These are phyloP conservation scores for Euphorbia celastroides DNA, from an alignment of 441 rosid species.

Conservation along the genomic window DNA sequence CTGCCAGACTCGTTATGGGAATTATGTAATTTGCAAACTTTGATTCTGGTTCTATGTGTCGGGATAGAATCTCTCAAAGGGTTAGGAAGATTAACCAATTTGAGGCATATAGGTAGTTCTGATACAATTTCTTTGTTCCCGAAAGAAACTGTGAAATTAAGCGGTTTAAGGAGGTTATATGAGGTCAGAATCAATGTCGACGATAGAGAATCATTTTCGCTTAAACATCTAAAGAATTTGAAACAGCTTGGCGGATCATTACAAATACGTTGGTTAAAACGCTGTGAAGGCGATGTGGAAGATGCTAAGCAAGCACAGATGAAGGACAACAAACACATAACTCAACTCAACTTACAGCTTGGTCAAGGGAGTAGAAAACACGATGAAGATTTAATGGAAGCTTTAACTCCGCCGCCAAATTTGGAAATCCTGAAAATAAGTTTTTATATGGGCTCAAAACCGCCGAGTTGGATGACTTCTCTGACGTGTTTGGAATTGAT, in stretches of 20 bases:
- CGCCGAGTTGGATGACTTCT: not conserved
- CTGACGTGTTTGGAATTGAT: not conserved
- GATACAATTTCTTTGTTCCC: not conserved
- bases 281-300: not conserved
- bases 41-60: not conserved
- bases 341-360: not conserved
- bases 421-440: not conserved
- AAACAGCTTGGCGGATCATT: not conserved
- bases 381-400: not conserved
- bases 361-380: not conserved
- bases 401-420: not conserved
- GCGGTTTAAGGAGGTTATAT: not conserved
- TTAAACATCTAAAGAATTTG: not conserved
- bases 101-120: not conserved
- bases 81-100: not conserved
- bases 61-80: not conserved
- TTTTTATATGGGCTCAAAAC: not conserved
- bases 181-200: not conserved
- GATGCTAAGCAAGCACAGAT: not conserved
- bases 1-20: not conserved
- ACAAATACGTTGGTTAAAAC: not conserved
- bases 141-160: not conserved
- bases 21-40: constrained; percentile 8
- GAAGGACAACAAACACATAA: not conserved
- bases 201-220: not conserved